Percentiles rank a stretch among this genome's conserved stretches.
phyloP scores from a whole-genome alignment of 495 filamentous ascomycete genomes.

The Penicillium argentinense region DNA sequence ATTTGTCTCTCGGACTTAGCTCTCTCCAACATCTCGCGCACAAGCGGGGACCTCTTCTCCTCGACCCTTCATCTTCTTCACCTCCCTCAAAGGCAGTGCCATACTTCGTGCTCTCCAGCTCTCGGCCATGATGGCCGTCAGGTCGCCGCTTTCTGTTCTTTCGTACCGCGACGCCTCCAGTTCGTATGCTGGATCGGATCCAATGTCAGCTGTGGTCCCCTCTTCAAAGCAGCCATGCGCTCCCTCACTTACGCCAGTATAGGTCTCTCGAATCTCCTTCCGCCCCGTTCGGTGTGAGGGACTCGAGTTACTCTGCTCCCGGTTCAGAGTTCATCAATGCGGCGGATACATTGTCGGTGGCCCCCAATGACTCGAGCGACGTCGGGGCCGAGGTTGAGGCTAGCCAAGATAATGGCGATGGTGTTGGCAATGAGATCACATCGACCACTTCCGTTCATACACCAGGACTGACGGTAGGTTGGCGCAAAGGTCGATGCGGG shows the following conservation, averaged over 20 bases:
- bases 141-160: conserved; percentile 35
- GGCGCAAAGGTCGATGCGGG: background rate
- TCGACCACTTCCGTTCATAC: conserved; percentile 4
- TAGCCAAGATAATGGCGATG: too few relatives aligned
- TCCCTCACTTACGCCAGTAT: conserved; percentile 4
- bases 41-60: conserved; percentile 5
- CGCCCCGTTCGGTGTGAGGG: background rate
- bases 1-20: conserved; percentile 16
- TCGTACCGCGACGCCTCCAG: conserved; percentile 17
- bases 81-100: background rate
- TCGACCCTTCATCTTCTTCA: conserved; percentile 5
- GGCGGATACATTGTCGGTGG: conserved; percentile 1
- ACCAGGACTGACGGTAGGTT: conserved; percentile 37
- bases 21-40: conserved; percentile 1
- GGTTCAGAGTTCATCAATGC: background rate
- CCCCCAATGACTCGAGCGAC: background rate
- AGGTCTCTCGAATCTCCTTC: conserved; percentile 14
- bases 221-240: background rate
- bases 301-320: background rate
- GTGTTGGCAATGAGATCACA: conserved; percentile 1
- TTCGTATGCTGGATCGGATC: conserved; percentile 16
- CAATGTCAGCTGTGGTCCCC: conserved; percentile 16
- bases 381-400: too few relatives aligned
- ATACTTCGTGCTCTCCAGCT: background rate
- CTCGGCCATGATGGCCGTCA: conserved; percentile 31